These are phyloP conservation scores for Metarhizium guizhouense DNA, from an alignment of 2,329 filamentous ascomycete genomes.

Conservation along the genomic window DNA sequence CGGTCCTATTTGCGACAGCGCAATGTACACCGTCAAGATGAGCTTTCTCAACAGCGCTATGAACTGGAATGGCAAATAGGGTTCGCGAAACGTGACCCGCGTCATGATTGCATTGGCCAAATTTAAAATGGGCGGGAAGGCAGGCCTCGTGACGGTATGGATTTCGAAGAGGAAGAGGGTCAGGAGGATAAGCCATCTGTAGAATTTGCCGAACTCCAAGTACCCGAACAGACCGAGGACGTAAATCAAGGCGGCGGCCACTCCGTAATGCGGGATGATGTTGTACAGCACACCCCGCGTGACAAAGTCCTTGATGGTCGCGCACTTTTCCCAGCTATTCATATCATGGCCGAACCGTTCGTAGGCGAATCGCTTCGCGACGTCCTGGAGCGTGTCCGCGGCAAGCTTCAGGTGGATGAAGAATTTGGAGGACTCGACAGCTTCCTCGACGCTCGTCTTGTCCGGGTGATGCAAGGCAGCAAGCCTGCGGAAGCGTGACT, in stretches of 20 bases:
- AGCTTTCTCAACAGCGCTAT: conserved; percentile 67
- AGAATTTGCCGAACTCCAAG: conserved; percentile 57
- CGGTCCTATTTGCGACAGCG: conserved; percentile 71
- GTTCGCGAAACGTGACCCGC: conserved; percentile 35
- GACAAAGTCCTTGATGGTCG: conserved; percentile 65
- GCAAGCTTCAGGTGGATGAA: conserved; percentile 81
- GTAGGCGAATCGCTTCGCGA: conserved; percentile 74
- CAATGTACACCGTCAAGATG: conserved; percentile 72
- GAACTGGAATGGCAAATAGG: conserved; percentile 79
- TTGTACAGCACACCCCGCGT: conserved; percentile 51
- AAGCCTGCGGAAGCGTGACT: conserved; percentile 75
- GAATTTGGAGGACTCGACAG: conserved; percentile 28
- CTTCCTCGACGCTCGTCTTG: conserved; percentile 48
- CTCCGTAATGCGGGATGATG: conserved; percentile 52
- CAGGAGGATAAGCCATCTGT: conserved; percentile 52
- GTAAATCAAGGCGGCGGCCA: conserved; percentile 49
- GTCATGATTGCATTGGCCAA: conserved; percentile 36
- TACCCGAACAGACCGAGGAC: conserved; percentile 56
- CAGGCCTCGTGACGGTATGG: conserved; percentile 45
- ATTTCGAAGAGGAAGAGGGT: conserved; percentile 48
- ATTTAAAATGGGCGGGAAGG: conserved; percentile 36
- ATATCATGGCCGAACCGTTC: conserved; percentile 77
- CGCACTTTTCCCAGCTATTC: conserved; percentile 54
- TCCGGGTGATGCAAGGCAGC: conserved; percentile 72
- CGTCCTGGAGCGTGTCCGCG: conserved; percentile 72